Conservation (phyloP, 495 filamentous ascomycete genomes). For the Hypomontagnella monticulosa region DNA sequence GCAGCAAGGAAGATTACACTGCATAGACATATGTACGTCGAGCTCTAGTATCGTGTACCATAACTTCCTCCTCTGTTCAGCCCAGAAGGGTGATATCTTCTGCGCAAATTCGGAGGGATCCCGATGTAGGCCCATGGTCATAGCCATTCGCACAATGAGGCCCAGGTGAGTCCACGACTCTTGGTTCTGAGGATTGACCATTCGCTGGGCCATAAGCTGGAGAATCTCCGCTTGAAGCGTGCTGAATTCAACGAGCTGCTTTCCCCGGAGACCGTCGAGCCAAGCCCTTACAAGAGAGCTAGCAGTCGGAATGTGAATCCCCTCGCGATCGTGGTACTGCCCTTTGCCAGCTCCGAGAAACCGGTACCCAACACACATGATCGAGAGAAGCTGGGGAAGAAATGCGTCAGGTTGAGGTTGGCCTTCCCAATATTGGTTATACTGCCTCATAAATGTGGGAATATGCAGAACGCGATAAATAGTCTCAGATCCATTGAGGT, state of each 20-base stretch:
- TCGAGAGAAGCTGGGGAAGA: slow-evolving; percentile 52
- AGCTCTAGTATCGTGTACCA: slow-evolving; percentile 54
- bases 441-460: slow-evolving; percentile 57
- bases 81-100: slow-evolving; percentile 46
- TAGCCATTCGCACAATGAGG: slow-evolving; percentile 52
- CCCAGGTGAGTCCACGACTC: slow-evolving; percentile 53
- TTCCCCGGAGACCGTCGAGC: slow-evolving; percentile 50
- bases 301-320: slow-evolving; percentile 52
- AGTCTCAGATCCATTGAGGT: slow-evolving; percentile 56
- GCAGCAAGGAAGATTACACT: slow-evolving; percentile 50
- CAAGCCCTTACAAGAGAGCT: slow-evolving; percentile 51
- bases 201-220: slow-evolving; percentile 48
- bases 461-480: slow-evolving; percentile 62
- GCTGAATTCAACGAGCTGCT: slow-evolving; percentile 50
- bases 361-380: slow-evolving; percentile 49
- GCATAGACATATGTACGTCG: slow-evolving; percentile 50
- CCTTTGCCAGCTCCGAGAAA: slow-evolving; percentile 45
- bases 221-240: slow-evolving; percentile 52
- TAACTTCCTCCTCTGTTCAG: slow-evolving; percentile 48
- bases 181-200: slow-evolving; percentile 48
- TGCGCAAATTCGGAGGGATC: slow-evolving; percentile 51
- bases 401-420: slow-evolving; percentile 49
- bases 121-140: slow-evolving; percentile 55
- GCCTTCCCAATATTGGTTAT: slow-evolving; percentile 54
- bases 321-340: slow-evolving; percentile 43